Evolutionary conservation across 306 rosid species (phyloP).

Genomic region (Pterocarpus santalinus): DNA sequence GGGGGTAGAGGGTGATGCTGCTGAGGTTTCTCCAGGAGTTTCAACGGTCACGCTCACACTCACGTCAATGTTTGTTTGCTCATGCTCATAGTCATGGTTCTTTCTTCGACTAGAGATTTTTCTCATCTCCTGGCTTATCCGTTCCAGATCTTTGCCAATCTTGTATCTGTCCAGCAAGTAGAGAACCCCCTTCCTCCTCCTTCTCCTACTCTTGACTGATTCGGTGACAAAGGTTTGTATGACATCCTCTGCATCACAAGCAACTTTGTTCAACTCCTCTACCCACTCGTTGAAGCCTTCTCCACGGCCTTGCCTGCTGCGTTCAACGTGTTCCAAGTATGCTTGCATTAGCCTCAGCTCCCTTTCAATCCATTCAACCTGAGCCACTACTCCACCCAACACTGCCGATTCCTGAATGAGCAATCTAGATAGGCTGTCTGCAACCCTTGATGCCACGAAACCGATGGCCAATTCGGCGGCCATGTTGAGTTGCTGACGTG

Average conservation of each 20-base stretch:
- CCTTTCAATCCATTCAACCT: constrained; percentile 29
- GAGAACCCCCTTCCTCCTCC: background rate
- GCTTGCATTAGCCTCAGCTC: constrained; percentile 41
- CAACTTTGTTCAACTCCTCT: background rate
- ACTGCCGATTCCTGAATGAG: background rate
- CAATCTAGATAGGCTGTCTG: background rate
- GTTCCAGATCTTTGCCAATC: background rate
- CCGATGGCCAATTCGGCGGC: background rate
- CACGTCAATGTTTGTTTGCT: too few relatives aligned
- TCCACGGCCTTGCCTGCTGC: background rate
- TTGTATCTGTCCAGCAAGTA: background rate
- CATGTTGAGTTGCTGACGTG: background rate
- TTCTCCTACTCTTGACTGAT: constrained; percentile 26
- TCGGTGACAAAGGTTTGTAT: constrained; percentile 20
- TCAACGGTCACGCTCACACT: background rate
- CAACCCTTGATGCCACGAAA: background rate
- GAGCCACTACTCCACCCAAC: background rate
- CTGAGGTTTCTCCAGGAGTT: background rate
- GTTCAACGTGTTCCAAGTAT: constrained; percentile 26
- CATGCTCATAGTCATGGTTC: background rate
- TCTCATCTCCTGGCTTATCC: background rate
- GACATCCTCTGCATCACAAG: constrained; percentile 15
- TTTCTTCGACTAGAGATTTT: background rate
- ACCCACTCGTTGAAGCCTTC: background rate
- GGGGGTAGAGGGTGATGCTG: background rate